Evolutionary conservation across 768 basidiomycete species (phyloP).

Genomic region (Phanerochaete sordida): DNA sequence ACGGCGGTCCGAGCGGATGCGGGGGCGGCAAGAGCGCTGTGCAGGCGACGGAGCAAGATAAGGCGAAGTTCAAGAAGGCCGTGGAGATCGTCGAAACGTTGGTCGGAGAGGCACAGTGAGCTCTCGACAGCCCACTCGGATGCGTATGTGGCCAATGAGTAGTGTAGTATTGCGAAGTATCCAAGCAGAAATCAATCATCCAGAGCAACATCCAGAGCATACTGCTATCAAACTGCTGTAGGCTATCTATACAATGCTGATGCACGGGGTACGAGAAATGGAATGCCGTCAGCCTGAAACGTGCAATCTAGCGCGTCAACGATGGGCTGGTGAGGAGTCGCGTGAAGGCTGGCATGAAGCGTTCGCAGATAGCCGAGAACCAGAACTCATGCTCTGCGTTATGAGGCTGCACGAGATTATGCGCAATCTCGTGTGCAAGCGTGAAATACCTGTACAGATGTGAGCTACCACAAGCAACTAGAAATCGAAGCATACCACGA

Average conservation of each 20-base stretch:
- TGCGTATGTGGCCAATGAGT: not conserved
- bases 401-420: slow-evolving; percentile 84
- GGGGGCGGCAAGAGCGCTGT: slow-evolving; percentile 46
- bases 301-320: too few relatives aligned
- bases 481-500: slow-evolving; percentile 56
- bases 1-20: slow-evolving; percentile 61
- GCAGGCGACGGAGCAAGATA: slow-evolving; percentile 56
- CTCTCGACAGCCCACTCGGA: not conserved
- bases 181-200: too few relatives aligned
- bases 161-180: too few relatives aligned
- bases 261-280: too few relatives aligned
- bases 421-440: slow-evolving; percentile 90
- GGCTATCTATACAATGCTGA: too few relatives aligned
- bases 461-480: not conserved
- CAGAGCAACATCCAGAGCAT: too few relatives aligned
- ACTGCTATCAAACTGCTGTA: too few relatives aligned
- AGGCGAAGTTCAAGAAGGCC: slow-evolving; percentile 64
- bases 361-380: slow-evolving; percentile 87
- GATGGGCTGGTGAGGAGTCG: not conserved
- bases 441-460: slow-evolving; percentile 69
- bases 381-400: slow-evolving; percentile 95
- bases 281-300: too few relatives aligned
- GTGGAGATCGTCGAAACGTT: slow-evolving; percentile 62
- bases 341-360: slow-evolving; percentile 32
- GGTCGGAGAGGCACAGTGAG: slow-evolving; percentile 24